These are phyloP conservation scores for Croton laevigatus DNA, from an alignment of 441 rosid species.

Conservation along the genomic window DNA sequence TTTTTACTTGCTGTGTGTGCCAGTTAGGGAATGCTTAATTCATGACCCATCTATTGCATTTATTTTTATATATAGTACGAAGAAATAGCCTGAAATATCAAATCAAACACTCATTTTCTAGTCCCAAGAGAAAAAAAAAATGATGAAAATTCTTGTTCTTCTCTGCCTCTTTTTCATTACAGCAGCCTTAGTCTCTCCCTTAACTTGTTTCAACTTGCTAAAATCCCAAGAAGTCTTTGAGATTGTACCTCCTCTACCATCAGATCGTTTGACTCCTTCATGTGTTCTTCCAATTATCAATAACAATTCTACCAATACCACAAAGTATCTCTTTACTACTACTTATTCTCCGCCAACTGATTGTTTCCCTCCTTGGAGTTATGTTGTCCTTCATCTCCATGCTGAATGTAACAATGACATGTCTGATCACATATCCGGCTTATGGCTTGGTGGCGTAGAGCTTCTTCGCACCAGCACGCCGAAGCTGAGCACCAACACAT, in stretches of 20 bases:
- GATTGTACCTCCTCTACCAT: not conserved
- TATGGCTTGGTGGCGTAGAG: constrained; percentile 15
- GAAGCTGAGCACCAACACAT: not conserved
- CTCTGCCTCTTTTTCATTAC: not conserved
- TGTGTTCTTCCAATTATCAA: not conserved
- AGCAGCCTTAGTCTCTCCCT: not conserved
- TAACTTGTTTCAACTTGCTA: not conserved
- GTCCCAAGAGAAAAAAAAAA: not conserved
- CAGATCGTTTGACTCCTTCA: not conserved
- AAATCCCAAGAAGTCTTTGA: constrained; percentile 1
- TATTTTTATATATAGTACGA: not conserved
- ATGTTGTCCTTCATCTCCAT: not conserved
- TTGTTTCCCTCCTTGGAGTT: not conserved
- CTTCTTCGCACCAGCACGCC: constrained; percentile 10
- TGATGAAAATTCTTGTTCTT: not conserved
- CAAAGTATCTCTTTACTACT: not conserved
- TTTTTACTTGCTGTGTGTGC: not conserved
- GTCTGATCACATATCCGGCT: constrained; percentile 2
- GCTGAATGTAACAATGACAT: not conserved
- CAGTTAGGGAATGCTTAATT: not conserved
- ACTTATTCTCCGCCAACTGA: not conserved
- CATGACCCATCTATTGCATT: not conserved
- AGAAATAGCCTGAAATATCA: not conserved
- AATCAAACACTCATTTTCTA: not conserved
- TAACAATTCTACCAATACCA: not conserved